phyloP scores from a whole-genome alignment of 805 yeast species.

The Scheffersomyces amazonensis region DNA sequence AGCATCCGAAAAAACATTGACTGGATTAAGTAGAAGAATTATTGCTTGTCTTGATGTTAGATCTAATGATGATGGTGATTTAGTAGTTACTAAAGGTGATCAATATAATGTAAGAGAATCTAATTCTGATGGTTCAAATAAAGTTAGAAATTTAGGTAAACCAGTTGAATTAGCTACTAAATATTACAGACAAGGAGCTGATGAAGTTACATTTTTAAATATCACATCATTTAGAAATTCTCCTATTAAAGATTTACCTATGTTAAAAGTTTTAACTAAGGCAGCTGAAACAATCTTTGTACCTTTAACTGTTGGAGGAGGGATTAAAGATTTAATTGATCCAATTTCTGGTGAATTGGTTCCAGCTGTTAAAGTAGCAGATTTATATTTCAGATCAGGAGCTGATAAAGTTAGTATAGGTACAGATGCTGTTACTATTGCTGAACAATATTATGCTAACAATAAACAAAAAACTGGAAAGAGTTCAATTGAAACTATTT shows the following conservation, averaged over 20 bases:
- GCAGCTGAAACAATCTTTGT: slow-evolving; percentile 93
- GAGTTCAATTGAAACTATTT: slow-evolving; percentile 90
- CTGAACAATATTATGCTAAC: slow-evolving; percentile 69
- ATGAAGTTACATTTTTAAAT: slow-evolving; percentile 91
- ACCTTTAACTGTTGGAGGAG: slow-evolving; percentile 98
- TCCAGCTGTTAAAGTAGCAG: slow-evolving; percentile 89
- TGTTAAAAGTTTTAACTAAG: slow-evolving; percentile 80
- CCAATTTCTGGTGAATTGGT: slow-evolving; percentile 71
- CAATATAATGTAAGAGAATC: slow-evolving; percentile 93
- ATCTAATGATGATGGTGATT: slow-evolving; percentile 88
- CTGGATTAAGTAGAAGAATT: slow-evolving; percentile 84
- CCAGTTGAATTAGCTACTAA: slow-evolving; percentile 92
- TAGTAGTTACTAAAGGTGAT: slow-evolving; percentile 98
- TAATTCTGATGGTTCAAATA: slow-evolving; percentile 34
- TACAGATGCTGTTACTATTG: slow-evolving; percentile 93
- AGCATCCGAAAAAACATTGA: slow-evolving; percentile 31
- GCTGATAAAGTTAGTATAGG: slow-evolving; percentile 99
- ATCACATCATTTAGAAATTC: slow-evolving; percentile 95
- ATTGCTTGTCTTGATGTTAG: slow-evolving; percentile 98
- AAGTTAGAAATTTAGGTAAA: slow-evolving; percentile 91
- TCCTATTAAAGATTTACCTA: slow-evolving; percentile 90
- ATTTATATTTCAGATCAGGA: slow-evolving; percentile 89
- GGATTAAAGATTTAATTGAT: slow-evolving; percentile 86
- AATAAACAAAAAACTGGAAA: slow-evolving; percentile 63
- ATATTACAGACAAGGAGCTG: slow-evolving; percentile 94